phyloP scores from a whole-genome alignment of 352 stramenopile species.

The Pythium chondricola region DNA sequence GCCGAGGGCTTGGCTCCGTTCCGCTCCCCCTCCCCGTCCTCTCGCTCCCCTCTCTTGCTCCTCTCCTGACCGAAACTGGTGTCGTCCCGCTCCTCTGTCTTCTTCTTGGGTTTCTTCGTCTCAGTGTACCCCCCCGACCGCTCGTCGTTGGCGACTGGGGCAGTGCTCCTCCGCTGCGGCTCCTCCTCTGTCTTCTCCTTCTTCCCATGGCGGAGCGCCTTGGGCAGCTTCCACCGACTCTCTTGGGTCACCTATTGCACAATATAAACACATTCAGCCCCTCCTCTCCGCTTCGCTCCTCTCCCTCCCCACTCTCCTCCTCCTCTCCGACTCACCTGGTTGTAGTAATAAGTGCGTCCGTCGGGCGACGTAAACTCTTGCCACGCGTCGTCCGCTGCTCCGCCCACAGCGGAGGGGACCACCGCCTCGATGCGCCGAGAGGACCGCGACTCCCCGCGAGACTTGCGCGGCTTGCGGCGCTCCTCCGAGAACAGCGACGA shows the following conservation, averaged over 20 bases:
- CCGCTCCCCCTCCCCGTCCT: not conserved
- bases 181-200: not conserved
- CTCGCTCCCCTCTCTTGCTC: not conserved
- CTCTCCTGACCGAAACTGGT: not conserved
- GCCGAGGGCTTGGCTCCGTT: not conserved
- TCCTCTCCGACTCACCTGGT: no score
- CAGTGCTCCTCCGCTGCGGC: conserved; percentile 1
- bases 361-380: conserved; percentile 52
- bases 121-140: no score
- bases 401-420: no score
- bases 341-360: conserved; percentile 60
- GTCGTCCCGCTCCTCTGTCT: conserved; percentile 4
- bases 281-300: no score
- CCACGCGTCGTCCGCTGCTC: no score
- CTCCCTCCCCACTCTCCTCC: no score
- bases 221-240: conserved; percentile 55
- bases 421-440: no score
- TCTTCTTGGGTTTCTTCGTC: not conserved
- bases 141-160: no score
- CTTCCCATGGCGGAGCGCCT: not conserved
- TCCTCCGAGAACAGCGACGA: no score
- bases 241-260: conserved; percentile 39
- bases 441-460: no score
- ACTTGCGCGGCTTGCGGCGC: no score
- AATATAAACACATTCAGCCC: no score